phyloP scores from a whole-genome alignment of 192 early-diverging fungal species.

The Coemansia furcata region DNA sequence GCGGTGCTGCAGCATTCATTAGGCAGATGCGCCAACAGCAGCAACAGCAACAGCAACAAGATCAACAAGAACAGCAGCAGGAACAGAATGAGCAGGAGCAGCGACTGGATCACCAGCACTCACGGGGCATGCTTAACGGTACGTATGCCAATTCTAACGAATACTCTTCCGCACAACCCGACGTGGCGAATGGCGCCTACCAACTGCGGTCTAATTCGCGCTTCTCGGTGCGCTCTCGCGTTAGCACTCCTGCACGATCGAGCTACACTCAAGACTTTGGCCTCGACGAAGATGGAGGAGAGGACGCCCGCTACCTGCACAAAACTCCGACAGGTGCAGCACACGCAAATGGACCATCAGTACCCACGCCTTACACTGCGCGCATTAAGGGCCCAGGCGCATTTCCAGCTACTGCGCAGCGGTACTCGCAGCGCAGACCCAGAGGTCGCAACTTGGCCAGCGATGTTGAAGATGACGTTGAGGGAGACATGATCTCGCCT shows the following conservation, averaged over 20 bases:
- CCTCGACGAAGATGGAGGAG: slow-evolving; percentile 12
- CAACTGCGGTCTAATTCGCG: slow-evolving; percentile 14
- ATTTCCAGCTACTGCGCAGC: slow-evolving; percentile 47
- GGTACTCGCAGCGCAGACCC: slow-evolving; percentile 45
- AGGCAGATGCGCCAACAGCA: neutral
- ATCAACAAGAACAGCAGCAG: neutral
- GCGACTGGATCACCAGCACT: neutral
- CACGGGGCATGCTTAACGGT: neutral
- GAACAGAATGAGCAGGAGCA: slow-evolving; percentile 14
- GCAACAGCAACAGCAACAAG: slow-evolving; percentile 14
- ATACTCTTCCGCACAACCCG: neutral
- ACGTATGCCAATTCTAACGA: neutral
- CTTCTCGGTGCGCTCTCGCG: slow-evolving; percentile 28
- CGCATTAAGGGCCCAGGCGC: slow-evolving; percentile 51
- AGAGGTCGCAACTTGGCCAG: neutral
- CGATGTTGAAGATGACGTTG: slow-evolving; percentile 10
- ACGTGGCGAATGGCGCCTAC: neutral
- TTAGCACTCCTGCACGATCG: slow-evolving; percentile 28
- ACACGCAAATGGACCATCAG: slow-evolving; percentile 2
- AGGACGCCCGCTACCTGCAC: slow-evolving; percentile 12
- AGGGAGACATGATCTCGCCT: slow-evolving; percentile 18
- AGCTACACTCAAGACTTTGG: slow-evolving; percentile 38
- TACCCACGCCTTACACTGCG: slow-evolving; percentile 42
- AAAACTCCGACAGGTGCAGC: slow-evolving; percentile 7
- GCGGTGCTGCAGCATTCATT: neutral